Evolutionary conservation across 176 grass and related monocot species (phyloP).

Genomic region (Metroxylon sagu): DNA sequence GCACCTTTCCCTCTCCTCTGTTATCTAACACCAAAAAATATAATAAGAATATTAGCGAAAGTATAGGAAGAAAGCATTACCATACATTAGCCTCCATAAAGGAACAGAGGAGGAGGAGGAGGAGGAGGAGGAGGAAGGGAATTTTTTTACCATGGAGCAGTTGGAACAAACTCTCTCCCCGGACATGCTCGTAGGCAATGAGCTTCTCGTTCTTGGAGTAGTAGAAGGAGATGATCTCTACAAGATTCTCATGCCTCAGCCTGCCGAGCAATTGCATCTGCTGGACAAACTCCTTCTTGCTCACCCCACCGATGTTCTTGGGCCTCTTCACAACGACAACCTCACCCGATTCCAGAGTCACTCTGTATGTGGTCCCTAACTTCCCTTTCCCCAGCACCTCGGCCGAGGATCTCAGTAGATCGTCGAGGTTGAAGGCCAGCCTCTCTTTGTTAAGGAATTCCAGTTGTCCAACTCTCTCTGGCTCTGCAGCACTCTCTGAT

Average conservation of each 20-base stretch:
- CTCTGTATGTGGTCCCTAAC: slow-evolving; percentile 73
- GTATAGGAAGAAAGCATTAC: background rate
- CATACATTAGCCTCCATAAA: background rate
- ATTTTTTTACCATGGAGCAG: slow-evolving; percentile 59
- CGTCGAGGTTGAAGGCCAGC: slow-evolving; percentile 42
- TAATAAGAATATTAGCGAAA: background rate
- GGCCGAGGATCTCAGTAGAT: slow-evolving; percentile 65
- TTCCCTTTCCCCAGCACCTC: slow-evolving; percentile 67
- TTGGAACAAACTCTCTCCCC: slow-evolving; percentile 64
- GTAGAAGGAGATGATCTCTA: slow-evolving; percentile 55
- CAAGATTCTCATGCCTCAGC: slow-evolving; percentile 76
- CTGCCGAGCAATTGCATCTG: slow-evolving; percentile 73
- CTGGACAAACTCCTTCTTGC: slow-evolving; percentile 60
- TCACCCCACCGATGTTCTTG: slow-evolving; percentile 51
- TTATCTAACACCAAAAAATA: slow-evolving; percentile 30
- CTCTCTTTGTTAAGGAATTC: slow-evolving; percentile 51
- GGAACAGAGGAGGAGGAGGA: background rate
- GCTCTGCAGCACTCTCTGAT: slow-evolving; percentile 13
- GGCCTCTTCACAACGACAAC: slow-evolving; percentile 72
- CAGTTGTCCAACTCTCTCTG: slow-evolving; percentile 14
- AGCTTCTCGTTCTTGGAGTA: slow-evolving; percentile 90
- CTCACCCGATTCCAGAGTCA: slow-evolving; percentile 28
- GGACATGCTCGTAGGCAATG: slow-evolving; percentile 57
- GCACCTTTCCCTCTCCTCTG: slow-evolving; percentile 63
- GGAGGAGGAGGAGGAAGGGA: background rate